Evolutionary conservation across 2,329 filamentous ascomycete species (phyloP).

Genomic region (Nemania serpens): DNA sequence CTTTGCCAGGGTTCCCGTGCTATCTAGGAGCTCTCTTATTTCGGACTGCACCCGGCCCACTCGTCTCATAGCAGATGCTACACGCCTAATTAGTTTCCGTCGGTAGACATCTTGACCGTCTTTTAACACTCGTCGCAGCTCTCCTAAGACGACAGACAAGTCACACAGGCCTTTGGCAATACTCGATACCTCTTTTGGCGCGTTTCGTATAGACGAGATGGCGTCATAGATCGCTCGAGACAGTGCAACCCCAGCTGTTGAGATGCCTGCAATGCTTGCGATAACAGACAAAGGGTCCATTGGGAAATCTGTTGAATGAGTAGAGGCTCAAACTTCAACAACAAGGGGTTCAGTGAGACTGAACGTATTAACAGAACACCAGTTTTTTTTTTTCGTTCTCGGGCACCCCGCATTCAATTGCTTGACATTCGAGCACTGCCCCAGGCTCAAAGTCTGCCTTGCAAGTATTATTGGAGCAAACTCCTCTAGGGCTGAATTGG

Average conservation of each 20-base stretch:
- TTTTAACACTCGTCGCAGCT: conserved; percentile 5
- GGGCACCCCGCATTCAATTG: no score
- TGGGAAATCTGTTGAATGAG: background rate
- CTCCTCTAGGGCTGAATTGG: no score
- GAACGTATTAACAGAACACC: no score
- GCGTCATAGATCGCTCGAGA: conserved; percentile 6
- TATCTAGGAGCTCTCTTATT: background rate
- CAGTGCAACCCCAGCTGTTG: background rate
- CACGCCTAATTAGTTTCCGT: conserved; percentile 7
- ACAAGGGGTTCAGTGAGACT: no score
- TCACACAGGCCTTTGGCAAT: conserved; percentile 8
- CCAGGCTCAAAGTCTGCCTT: no score
- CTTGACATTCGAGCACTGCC: no score
- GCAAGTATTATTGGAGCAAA: no score
- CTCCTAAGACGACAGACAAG: conserved; percentile 6
- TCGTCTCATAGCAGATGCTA: conserved; percentile 1
- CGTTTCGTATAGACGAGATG: conserved; percentile 8
- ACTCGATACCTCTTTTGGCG: conserved; percentile 1
- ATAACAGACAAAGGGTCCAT: conserved; percentile 19
- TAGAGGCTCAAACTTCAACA: no score
- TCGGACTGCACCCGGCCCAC: conserved; percentile 4
- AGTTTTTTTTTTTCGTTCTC: no score
- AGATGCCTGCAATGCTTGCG: conserved; percentile 9
- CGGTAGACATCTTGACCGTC: conserved; percentile 6
- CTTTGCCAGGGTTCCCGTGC: background rate